phyloP scores from a whole-genome alignment of 345 rosid species.

The Carallia brachiata region DNA sequence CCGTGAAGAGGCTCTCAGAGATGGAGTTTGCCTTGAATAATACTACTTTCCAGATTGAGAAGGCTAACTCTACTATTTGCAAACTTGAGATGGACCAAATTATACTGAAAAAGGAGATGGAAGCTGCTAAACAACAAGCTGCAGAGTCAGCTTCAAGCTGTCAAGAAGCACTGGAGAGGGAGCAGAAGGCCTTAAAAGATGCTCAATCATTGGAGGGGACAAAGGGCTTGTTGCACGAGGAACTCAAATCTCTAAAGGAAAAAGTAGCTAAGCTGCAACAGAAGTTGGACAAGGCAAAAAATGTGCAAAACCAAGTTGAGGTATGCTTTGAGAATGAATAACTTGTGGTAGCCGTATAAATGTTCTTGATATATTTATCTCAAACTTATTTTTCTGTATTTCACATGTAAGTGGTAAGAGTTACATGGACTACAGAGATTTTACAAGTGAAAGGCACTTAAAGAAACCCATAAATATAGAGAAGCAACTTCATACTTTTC shows the following conservation, averaged over 20 bases:
- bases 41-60: slow-evolving; percentile 25
- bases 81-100: slow-evolving; percentile 25
- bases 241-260: slow-evolving; percentile 21
- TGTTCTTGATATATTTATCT: not conserved
- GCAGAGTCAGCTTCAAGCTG: slow-evolving; percentile 19
- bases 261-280: slow-evolving; percentile 17
- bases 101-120: slow-evolving; percentile 26
- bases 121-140: slow-evolving; percentile 23
- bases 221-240: slow-evolving; percentile 23
- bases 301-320: slow-evolving; percentile 20
- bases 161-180: slow-evolving; percentile 29
- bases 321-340: slow-evolving; percentile 18
- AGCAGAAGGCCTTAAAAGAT: slow-evolving; percentile 29
- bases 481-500: too few species aligned
- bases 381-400: too few species aligned
- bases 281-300: slow-evolving; percentile 23
- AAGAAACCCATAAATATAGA: too few species aligned
- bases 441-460: too few species aligned
- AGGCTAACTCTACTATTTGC: slow-evolving; percentile 15
- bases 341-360: not conserved
- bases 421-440: too few species aligned
- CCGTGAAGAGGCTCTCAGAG: slow-evolving; percentile 33
- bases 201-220: slow-evolving; percentile 22
- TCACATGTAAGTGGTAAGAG: too few species aligned
- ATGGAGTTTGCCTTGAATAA: slow-evolving; percentile 32